Evolutionary conservation across 495 filamentous ascomycete genomes (phyloP), one percentile per base, ranked within the genome.

Genomic region (Durotheca rogersii): DNA sequence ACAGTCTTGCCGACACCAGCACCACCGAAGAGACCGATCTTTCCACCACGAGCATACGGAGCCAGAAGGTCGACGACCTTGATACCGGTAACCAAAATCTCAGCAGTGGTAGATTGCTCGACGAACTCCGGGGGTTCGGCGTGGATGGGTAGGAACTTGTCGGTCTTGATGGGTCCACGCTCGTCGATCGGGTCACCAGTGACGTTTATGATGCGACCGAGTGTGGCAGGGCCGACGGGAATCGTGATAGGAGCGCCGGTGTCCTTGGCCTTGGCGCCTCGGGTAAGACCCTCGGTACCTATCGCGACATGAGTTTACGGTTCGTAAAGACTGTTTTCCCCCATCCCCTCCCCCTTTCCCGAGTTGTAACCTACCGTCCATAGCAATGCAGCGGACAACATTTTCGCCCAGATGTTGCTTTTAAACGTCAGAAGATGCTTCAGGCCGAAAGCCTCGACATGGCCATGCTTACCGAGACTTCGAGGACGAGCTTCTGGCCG

Each of bases 21-120:
- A 93, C 93, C 93, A 80, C 93, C 93, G 79, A 98, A 98, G 69
- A 98, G 94, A 88, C 93, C 93, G 83, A 98, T 98, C 86, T 98
- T 98, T 84, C 93, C 93, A 87, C 93, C 93, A 91, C 93, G 93
- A 76, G 93, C 93, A 74, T 98, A 98, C 64, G 93, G 93, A 68
- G 93, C 93, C 61, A 98, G 82, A 59, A 98, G 79, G 72, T 98
- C 93, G 74, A 98, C 93, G 72, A 98, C 93, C 85, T 98, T 98
- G 84, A 98, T 98, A 84, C 93, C 93, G 61, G 93, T 98, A 64
- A 96, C 86, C 58, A 98, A 82, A 75, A 98, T 85, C 76, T 98
- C 93, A 60, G 94, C 93, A 56, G 80, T 77, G 62, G 93, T 98
- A 50, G 93, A 90, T 81, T 98, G 93, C 58, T 97, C 94, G 58